These are phyloP conservation scores for Benincasa hispida DNA, from an alignment of 306 rosid genomes.

Conservation along the genomic window DNA sequence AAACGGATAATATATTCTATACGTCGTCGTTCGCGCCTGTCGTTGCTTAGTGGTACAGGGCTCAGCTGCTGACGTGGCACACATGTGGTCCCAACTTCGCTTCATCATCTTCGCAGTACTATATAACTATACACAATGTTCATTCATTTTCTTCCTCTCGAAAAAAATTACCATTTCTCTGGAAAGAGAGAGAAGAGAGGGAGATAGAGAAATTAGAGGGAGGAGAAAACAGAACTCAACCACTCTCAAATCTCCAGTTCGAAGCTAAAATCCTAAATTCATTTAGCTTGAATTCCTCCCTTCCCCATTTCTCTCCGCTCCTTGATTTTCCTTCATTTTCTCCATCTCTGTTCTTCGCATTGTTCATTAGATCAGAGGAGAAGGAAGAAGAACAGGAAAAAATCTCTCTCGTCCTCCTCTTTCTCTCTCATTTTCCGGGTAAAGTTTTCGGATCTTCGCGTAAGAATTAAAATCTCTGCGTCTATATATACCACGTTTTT, in stretches of 20 bases:
- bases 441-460: conserved; percentile 6
- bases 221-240: not conserved
- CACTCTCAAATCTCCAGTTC: not conserved
- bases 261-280: conserved; percentile 5
- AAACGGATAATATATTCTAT: not conserved
- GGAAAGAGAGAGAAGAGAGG: not conserved
- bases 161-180: not conserved
- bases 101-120: not conserved
- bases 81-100: not conserved
- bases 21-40: not conserved
- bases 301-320: not conserved
- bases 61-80: not conserved
- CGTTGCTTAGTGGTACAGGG: not conserved
- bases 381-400: not conserved
- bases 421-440: conserved; percentile 1
- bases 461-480: not conserved
- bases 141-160: not conserved
- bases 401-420: not conserved
- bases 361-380: not conserved
- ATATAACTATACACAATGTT: not conserved
- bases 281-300: not conserved
- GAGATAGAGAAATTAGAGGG: not conserved
- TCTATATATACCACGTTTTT: not conserved
- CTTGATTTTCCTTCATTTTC: not conserved
- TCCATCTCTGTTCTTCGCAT: not conserved